A percentile compares a stretch with the other conserved stretches of the same genome.
These are phyloP conservation scores for Golubevia pallescens DNA, from an alignment of 1,284 basidiomycete species.

Conservation along the genomic window DNA sequence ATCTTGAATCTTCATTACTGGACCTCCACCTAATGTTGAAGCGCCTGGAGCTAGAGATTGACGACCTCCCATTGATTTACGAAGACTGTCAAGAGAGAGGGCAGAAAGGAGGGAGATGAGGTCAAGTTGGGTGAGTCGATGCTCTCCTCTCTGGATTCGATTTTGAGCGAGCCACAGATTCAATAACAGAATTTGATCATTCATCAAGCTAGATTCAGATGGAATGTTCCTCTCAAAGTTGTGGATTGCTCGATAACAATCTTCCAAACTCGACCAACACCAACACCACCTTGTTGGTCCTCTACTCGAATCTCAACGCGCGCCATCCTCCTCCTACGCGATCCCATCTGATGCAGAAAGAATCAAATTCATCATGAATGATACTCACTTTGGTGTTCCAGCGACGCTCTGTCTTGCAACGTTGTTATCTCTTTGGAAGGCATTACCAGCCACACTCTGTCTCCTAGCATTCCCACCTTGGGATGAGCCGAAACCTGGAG, in stretches of 20 bases:
- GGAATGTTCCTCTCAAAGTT: too few species aligned
- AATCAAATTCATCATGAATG: not conserved
- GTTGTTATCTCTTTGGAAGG: constrained; percentile 1
- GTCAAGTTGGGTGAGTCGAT: not conserved
- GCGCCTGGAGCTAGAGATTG: constrained; percentile 31
- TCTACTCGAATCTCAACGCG: not conserved
- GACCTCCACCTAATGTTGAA: constrained; percentile 24
- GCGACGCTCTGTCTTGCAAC: constrained; percentile 29
- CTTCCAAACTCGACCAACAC: too few species aligned
- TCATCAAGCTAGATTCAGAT: too few species aligned
- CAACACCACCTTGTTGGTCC: not conserved
- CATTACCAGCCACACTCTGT: constrained; percentile 9
- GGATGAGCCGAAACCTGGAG: not conserved
- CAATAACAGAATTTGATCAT: too few species aligned
- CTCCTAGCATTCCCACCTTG: constrained; percentile 4
- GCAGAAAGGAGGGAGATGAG: not conserved
- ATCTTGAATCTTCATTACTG: constrained; percentile 14
- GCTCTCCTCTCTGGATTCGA: too few species aligned
- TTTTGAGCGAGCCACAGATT: too few species aligned
- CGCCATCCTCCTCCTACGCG: not conserved
- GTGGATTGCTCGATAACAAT: too few species aligned
- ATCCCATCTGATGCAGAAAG: not conserved
- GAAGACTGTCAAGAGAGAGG: constrained; percentile 10
- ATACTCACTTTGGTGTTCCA: constrained; percentile 41
- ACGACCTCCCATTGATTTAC: constrained; percentile 28